phyloP scores from a whole-genome alignment of 768 basidiomycete genomes.

The Mrakia blollopis region DNA sequence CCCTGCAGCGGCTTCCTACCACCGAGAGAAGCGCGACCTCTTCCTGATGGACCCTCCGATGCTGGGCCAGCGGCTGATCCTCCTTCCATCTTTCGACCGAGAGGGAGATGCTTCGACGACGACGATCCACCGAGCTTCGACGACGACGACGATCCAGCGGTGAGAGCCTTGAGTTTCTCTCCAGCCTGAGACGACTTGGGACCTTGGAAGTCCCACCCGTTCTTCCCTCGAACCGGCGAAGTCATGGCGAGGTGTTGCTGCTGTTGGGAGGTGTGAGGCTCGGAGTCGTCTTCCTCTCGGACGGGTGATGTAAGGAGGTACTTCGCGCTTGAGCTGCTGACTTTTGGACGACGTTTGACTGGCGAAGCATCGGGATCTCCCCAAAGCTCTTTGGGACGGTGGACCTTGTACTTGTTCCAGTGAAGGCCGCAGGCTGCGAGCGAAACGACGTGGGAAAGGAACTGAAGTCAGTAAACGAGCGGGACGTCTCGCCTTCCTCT shows the following conservation, averaged over 20 bases:
- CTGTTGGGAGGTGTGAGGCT: not conserved
- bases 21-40: not conserved
- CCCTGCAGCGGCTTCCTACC: not conserved
- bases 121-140: too few relatives aligned
- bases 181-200: not conserved
- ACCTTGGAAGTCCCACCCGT: conserved; percentile 11
- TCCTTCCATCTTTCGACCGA: not conserved
- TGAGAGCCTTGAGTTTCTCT: conserved; percentile 6
- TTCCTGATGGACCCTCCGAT: not conserved
- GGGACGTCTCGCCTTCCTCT: too few relatives aligned
- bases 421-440: conserved; percentile 23
- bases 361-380: conserved; percentile 17
- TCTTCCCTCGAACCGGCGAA: conserved; percentile 20
- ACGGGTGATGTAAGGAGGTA: conserved; percentile 6
- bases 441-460: not conserved
- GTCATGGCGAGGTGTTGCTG: conserved; percentile 20
- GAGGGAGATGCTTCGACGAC: too few relatives aligned
- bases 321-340: not conserved
- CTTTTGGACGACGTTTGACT: not conserved
- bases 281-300: not conserved
- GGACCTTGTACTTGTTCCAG: conserved; percentile 25
- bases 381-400: conserved; percentile 27
- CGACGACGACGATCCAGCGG: not conserved
- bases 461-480: not conserved
- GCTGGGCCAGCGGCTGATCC: not conserved